These are phyloP conservation scores for Malassezia obtusa DNA, from an alignment of 1,284 basidiomycete genomes.

Conservation along the genomic window DNA sequence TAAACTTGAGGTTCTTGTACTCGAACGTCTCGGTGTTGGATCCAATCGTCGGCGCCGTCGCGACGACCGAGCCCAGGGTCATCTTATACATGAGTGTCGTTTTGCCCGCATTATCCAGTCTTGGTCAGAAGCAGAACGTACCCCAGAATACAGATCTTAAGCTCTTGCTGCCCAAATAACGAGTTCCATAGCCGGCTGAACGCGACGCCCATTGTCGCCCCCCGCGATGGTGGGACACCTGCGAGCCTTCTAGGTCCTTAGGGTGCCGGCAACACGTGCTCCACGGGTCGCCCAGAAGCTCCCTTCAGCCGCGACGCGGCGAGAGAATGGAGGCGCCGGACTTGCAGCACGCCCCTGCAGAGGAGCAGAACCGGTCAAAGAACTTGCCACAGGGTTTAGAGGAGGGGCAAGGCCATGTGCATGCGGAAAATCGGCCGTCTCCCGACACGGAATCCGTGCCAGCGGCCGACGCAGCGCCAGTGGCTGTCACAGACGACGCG, in stretches of 20 bases:
- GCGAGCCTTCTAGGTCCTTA: background rate
- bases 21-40: constrained; percentile 49
- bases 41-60: constrained; percentile 52
- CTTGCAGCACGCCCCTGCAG: background rate
- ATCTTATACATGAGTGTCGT: constrained; percentile 53
- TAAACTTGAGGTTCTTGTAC: constrained; percentile 53
- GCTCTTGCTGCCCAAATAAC: constrained; percentile 52
- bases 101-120: constrained; percentile 51
- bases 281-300: background rate
- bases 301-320: constrained; percentile 1
- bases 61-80: constrained; percentile 53
- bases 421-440: no score
- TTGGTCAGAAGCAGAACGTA: constrained; percentile 16
- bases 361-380: background rate
- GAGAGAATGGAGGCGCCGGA: background rate
- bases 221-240: background rate
- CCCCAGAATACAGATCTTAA: constrained; percentile 50
- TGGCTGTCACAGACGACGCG: no score
- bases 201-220: constrained; percentile 36
- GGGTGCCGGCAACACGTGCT: background rate
- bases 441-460: no score
- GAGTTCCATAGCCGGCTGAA: constrained; percentile 49
- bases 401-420: no score
- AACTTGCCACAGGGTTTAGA: no score
- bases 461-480: no score